Evolutionary conservation across 768 basidiomycete species (phyloP).

Genomic region (Coprinopsis sp.): DNA sequence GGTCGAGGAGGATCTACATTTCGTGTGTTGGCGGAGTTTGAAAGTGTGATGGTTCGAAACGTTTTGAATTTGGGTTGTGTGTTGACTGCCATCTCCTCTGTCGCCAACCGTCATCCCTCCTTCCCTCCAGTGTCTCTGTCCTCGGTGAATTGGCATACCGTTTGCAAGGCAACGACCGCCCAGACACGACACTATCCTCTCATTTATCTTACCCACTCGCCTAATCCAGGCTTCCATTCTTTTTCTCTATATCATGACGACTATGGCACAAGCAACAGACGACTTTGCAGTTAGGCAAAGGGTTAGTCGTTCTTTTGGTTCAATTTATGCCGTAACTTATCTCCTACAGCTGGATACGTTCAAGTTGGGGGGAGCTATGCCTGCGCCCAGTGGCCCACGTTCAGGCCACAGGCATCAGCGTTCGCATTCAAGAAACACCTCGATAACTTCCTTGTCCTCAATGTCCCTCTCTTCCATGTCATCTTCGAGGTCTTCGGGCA

Average conservation of each 20-base stretch:
- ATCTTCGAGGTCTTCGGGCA: constrained; percentile 26
- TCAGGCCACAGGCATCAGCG: constrained; percentile 48
- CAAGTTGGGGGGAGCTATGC: constrained; percentile 54
- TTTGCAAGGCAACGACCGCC: constrained; percentile 5
- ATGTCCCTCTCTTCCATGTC: constrained; percentile 36
- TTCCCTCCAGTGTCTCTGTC: constrained; percentile 10
- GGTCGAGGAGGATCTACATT: constrained; percentile 6
- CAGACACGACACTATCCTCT: constrained; percentile 10
- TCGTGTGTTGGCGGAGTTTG: constrained; percentile 18
- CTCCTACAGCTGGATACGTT: constrained; percentile 62
- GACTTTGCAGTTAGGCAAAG: constrained; percentile 38
- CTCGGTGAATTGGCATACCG: not conserved
- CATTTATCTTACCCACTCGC: constrained; percentile 21
- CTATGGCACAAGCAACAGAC: constrained; percentile 27
- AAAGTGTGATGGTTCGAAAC: constrained; percentile 7
- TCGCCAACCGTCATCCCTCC: constrained; percentile 15
- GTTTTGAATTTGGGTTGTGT: not conserved
- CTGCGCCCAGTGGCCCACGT: constrained; percentile 25
- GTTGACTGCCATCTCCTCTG: constrained; percentile 12
- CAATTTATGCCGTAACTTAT: constrained; percentile 6
- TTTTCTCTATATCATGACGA: constrained; percentile 23
- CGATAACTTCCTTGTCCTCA: constrained; percentile 45
- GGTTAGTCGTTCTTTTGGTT: constrained; percentile 23
- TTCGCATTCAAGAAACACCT: constrained; percentile 69
- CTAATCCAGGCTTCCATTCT: constrained; percentile 27